Percentiles rank a stretch among this genome's conserved stretches.
Evolutionary conservation across 495 filamentous ascomycete genomes (phyloP).

Genomic region (Jackrogersella multiformis): DNA sequence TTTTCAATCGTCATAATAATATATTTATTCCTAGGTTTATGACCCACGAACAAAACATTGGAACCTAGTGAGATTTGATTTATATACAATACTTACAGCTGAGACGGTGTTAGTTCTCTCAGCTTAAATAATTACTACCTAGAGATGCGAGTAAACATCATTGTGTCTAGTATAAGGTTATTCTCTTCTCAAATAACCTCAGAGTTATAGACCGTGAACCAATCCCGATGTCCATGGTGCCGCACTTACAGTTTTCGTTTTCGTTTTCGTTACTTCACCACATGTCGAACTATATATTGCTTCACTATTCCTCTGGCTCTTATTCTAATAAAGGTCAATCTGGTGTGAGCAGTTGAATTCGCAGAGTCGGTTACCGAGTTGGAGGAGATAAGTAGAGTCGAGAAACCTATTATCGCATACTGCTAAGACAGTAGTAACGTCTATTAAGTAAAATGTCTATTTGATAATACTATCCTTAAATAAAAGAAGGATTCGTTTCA

Average conservation of each 20-base stretch:
- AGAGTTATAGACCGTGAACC: neutral
- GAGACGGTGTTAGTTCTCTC: neutral
- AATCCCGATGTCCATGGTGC: neutral
- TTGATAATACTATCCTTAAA: neutral
- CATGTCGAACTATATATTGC: too few species aligned
- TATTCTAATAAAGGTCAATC: neutral
- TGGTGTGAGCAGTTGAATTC: neutral
- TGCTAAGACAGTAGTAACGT: slow-evolving; percentile 4
- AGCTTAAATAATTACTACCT: neutral
- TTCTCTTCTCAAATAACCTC: neutral
- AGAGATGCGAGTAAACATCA: neutral
- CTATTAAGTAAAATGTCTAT: neutral
- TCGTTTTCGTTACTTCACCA: neutral
- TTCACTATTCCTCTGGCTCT: neutral
- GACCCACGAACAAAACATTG: too few species aligned
- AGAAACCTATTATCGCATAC: neutral
- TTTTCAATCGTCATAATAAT: too few species aligned
- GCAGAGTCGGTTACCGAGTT: slow-evolving; percentile 1
- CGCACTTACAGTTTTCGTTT: neutral
- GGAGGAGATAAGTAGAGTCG: neutral
- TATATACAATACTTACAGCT: neutral
- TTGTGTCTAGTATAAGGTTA: neutral
- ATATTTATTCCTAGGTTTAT: too few species aligned
- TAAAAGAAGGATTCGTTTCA: neutral
- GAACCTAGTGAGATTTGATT: neutral